Percentiles rank a stretch among this genome's conserved stretches.
Conservation (phyloP, 257 asterid species). For the Primulina huaijiensis region DNA sequence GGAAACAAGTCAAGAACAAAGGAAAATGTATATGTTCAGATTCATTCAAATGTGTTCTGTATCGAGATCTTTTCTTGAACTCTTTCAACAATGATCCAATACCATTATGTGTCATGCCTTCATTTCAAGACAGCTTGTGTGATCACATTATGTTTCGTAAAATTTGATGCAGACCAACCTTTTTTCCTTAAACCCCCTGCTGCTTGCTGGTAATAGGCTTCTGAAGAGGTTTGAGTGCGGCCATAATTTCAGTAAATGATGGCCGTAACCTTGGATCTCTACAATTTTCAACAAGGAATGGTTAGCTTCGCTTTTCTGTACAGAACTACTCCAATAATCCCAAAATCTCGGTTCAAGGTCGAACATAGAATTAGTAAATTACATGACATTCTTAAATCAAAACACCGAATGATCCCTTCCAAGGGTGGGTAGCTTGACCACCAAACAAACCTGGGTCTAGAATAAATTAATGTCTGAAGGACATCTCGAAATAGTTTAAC, state of each 20-base stretch:
- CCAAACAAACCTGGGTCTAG: too few relatives aligned
- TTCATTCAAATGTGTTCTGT: slow-evolving; percentile 14
- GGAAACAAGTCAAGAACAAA: neutral
- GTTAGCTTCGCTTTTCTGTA: neutral
- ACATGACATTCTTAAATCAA: too few relatives aligned
- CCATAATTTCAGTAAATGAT: slow-evolving; percentile 86
- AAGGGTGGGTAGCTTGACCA: neutral
- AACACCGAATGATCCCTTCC: neutral
- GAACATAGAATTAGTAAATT: neutral
- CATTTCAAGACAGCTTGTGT: slow-evolving; percentile 23
- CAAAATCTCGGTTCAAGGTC: neutral
- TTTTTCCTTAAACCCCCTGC: slow-evolving; percentile 34
- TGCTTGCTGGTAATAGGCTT: slow-evolving; percentile 53
- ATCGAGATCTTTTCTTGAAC: neutral
- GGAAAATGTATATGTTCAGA: slow-evolving; percentile 23
- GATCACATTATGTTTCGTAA: slow-evolving; percentile 27
- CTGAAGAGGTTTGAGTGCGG: slow-evolving; percentile 79
- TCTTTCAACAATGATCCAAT: neutral
- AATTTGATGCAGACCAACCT: slow-evolving; percentile 34
- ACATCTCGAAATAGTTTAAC: too few relatives aligned
- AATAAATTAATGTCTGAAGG: too few relatives aligned
- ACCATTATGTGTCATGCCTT: neutral
- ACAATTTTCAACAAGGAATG: slow-evolving; percentile 6
- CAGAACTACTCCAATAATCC: neutral
- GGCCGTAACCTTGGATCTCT: slow-evolving; percentile 88